Conservation (phyloP, 331 rosid genomes). For the Malus hybrid region DNA sequence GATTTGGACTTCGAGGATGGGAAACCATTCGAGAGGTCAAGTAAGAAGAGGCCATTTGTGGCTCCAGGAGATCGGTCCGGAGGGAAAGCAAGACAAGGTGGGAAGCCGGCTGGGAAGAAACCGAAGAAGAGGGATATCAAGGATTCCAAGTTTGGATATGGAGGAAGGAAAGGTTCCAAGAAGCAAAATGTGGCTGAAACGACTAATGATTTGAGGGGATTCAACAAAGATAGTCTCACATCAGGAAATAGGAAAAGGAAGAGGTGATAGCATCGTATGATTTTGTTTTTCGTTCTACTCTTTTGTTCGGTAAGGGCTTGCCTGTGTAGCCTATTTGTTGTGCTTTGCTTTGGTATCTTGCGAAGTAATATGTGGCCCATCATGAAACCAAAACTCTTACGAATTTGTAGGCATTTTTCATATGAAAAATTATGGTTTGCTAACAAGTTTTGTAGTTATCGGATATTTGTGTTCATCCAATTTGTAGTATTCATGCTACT, state of each 20-base stretch:
- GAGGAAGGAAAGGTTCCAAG: constrained; percentile 51
- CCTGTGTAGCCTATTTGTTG: neutral
- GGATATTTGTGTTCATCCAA: neutral
- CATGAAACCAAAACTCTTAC: neutral
- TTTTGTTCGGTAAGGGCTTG: neutral
- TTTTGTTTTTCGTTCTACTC: neutral
- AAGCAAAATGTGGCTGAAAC: constrained; percentile 53
- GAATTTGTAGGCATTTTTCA: neutral
- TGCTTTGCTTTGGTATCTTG: neutral
- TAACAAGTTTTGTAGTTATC: neutral
- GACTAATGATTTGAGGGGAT: constrained; percentile 31
- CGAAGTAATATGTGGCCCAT: neutral
- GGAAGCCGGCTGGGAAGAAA: constrained; percentile 15
- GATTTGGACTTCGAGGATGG: constrained; percentile 48
- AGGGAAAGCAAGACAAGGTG: constrained; percentile 38
- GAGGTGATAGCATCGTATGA: constrained; percentile 16
- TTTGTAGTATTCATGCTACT: neutral
- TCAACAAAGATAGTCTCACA: constrained; percentile 19
- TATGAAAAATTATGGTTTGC: neutral
- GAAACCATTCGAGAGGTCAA: constrained; percentile 45
- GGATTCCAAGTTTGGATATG: constrained; percentile 57
- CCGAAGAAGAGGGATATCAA: constrained; percentile 31
- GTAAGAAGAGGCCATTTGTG: constrained; percentile 46
- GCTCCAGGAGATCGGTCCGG: constrained; percentile 54
- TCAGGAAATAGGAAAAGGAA: constrained; percentile 37